Conservation (phyloP, 352 stramenopile species). For the Pythium dissotocum region DNA sequence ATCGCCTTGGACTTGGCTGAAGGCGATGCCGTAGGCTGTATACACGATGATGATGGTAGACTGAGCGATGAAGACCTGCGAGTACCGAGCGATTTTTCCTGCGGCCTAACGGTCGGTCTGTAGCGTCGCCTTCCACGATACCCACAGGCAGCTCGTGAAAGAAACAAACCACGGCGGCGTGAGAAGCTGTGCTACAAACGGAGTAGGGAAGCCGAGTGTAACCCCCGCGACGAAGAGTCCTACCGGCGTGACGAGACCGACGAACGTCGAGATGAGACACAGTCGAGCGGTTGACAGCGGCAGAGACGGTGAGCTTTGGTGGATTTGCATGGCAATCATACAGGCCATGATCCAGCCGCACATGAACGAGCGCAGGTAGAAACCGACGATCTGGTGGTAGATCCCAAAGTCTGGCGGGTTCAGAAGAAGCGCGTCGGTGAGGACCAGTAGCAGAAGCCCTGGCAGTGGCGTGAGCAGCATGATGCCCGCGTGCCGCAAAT, state of each 20-base stretch:
- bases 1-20: neutral
- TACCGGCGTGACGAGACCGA: neutral
- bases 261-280: neutral
- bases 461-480: neutral
- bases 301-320: neutral
- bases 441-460: neutral
- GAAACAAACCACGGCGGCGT: neutral
- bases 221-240: neutral
- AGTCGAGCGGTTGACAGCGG: neutral
- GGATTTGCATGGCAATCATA: slow-evolving; percentile 2
- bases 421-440: slow-evolving; percentile 4
- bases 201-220: slow-evolving; percentile 8
- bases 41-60: neutral
- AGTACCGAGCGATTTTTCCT: neutral
- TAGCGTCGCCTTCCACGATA: neutral
- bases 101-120: neutral
- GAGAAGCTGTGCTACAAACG: slow-evolving; percentile 1
- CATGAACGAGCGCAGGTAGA: slow-evolving; percentile 1
- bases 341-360: slow-evolving; percentile 1
- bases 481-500: no score
- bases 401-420: neutral
- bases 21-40: neutral
- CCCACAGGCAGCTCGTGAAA: neutral
- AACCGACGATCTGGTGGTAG: neutral
- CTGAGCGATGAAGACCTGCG: neutral